Base-by-base conservation (phyloP, 2,329 filamentous ascomycete species). In the Lasiodiplodia theobromae region DNA sequence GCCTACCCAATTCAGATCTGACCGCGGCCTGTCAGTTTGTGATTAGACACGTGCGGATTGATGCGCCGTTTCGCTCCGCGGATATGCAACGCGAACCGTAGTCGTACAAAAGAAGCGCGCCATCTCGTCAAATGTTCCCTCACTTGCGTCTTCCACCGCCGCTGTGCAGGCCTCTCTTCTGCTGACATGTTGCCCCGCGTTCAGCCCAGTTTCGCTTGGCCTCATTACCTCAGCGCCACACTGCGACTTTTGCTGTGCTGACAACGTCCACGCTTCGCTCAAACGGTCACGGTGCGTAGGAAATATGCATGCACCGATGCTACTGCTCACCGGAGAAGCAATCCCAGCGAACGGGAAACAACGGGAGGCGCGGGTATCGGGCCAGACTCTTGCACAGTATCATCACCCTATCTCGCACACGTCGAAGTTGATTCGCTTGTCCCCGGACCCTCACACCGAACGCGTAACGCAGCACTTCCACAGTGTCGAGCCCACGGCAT, bases 161-260 rank as follows among this genome's bases (percentile, higher is more conserved):
- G n/a, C 38, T 44, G 44, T 18, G 14, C 58, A 34, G 54, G 37
- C 23, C 16, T 44, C 23, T 25, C 18, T 52, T 14, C 44, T 64
- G 60, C 60, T 64, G 60, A 64, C 60, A 52, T 64, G 58, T 34
- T 31, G 51, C 60, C 60, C 18, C 47, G 28, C 67, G 16, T 62
- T 69, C 65, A 51, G 69, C 68, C 64, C 65, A n/a, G 21, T 47
- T 47, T 67, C 52, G n/a, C 65, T 67, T 58, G 65, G 65, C 37
- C 65, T 7, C 68, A 54, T 74, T 73, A 74, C 51, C 64, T 74
- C 73, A 74, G 53, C 25, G n/a, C 7, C 21, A 52, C 28, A 68
- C 68, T 67, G 57, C 47, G 69, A 69, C 11, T 66, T 70, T 71
- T 51, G 73, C 72, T 53, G 73, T 70, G 73, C 73, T 75, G 73